These are phyloP conservation scores for Calonectria hongkongensis DNA, from an alignment of 2,329 filamentous ascomycete genomes.

Conservation along the genomic window DNA sequence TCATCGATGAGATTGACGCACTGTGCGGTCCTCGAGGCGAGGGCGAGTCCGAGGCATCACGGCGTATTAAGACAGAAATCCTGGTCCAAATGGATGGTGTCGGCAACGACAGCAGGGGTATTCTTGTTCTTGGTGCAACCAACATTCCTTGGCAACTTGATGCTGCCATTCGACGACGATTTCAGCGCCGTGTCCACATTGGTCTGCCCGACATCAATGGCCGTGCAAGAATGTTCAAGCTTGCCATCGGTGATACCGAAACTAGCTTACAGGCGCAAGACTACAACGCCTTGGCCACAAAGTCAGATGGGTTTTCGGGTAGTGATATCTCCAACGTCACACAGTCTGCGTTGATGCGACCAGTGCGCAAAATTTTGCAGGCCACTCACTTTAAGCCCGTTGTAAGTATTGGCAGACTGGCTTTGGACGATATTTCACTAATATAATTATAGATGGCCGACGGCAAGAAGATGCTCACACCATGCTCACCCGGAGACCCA, in stretches of 20 bases:
- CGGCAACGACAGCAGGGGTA: slow-evolving; percentile 94
- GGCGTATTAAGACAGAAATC: slow-evolving; percentile 98
- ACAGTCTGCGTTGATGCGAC: slow-evolving; percentile 97
- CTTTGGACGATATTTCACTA: not conserved
- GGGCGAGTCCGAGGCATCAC: slow-evolving; percentile 97
- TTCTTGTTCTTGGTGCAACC: slow-evolving; percentile 95
- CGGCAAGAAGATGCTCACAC: slow-evolving; percentile 81
- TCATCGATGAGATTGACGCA: slow-evolving; percentile 98
- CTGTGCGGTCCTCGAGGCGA: slow-evolving; percentile 94
- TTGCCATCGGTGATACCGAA: slow-evolving; percentile 94
- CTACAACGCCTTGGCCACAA: slow-evolving; percentile 84
- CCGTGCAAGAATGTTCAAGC: slow-evolving; percentile 94
- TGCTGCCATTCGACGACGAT: slow-evolving; percentile 94
- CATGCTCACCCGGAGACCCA: slow-evolving; percentile 93
- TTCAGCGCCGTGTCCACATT: slow-evolving; percentile 97
- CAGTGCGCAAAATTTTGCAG: slow-evolving; percentile 95
- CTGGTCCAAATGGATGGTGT: slow-evolving; percentile 99
- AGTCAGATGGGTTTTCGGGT: slow-evolving; percentile 95
- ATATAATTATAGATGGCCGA: slow-evolving; percentile 80
- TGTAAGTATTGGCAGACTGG: slow-evolving; percentile 68
- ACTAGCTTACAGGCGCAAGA: slow-evolving; percentile 87
- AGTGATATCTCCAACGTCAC: slow-evolving; percentile 97
- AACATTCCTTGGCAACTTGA: slow-evolving; percentile 99
- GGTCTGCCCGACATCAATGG: slow-evolving; percentile 91
- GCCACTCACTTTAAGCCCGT: slow-evolving; percentile 95